Conservation (phyloP, 768 basidiomycete species). For the Boletus bicolor region DNA sequence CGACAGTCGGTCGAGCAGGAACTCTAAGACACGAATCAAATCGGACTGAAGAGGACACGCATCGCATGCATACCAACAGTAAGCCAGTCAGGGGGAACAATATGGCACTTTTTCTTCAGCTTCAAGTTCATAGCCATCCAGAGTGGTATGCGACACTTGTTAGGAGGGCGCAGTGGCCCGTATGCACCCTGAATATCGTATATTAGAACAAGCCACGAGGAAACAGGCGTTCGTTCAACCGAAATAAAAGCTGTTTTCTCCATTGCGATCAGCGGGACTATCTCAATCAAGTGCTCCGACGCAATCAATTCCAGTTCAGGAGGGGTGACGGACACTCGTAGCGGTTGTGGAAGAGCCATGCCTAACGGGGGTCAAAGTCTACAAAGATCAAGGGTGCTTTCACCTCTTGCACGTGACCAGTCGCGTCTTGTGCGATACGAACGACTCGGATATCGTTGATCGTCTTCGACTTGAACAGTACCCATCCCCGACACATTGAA, state of each 20-base stretch:
- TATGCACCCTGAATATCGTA: conserved; percentile 68
- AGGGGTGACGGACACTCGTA: conserved; percentile 73
- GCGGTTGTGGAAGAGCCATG: conserved; percentile 72
- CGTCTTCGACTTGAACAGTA: conserved; percentile 2
- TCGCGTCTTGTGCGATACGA: conserved; percentile 7
- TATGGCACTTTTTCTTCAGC: conserved; percentile 90
- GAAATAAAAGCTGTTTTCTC: conserved; percentile 90
- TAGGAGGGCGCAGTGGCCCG: conserved; percentile 88
- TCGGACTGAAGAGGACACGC: background rate
- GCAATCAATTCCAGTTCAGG: conserved; percentile 88
- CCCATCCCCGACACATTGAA: background rate
- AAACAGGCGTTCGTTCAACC: conserved; percentile 41
- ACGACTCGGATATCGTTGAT: background rate
- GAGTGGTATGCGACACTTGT: conserved; percentile 80
- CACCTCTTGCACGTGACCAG: conserved; percentile 20
- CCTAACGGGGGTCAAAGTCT: too few species aligned
- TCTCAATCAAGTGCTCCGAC: conserved; percentile 78
- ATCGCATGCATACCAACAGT: conserved; percentile 60
- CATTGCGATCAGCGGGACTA: conserved; percentile 87
- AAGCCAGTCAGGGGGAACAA: conserved; percentile 89
- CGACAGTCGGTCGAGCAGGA: conserved; percentile 68
- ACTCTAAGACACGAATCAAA: conserved; percentile 48
- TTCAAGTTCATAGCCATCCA: conserved; percentile 97
- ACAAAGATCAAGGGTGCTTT: background rate
- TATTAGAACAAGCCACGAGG: conserved; percentile 5